Percentiles rank a stretch among this genome's conserved stretches.
Conservation (phyloP, 768 basidiomycete genomes). For the Hericium rajendrae region DNA sequence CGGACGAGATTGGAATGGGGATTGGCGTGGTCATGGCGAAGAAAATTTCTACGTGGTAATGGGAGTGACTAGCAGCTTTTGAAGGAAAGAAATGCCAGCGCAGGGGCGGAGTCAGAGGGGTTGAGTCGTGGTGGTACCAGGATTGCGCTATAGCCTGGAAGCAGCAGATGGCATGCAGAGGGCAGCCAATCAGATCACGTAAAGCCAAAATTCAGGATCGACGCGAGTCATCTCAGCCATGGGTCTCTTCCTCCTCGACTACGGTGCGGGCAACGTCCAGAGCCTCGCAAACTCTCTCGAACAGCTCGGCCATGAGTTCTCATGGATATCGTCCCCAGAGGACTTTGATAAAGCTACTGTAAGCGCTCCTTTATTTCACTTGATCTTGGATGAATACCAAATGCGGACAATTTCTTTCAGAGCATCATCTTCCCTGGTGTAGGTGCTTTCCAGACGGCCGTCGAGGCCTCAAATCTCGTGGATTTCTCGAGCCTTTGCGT, state of each 20-base stretch:
- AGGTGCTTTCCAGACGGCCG: constrained; percentile 85
- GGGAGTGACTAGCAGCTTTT: neutral
- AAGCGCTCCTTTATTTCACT: constrained; percentile 25
- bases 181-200: neutral
- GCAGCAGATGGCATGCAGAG: neutral
- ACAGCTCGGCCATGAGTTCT: constrained; percentile 75
- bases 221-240: neutral
- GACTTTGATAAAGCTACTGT: constrained; percentile 90
- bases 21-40: constrained; percentile 40
- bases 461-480: constrained; percentile 61
- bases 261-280: constrained; percentile 92
- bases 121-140: neutral
- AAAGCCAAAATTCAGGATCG: neutral
- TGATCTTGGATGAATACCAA: constrained; percentile 9
- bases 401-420: constrained; percentile 31
- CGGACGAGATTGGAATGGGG: constrained; percentile 27
- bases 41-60: neutral
- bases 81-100: neutral
- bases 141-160: neutral
- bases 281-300: constrained; percentile 88
- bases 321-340: constrained; percentile 73
- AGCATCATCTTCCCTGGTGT: constrained; percentile 96
- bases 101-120: neutral
- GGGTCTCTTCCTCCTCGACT: constrained; percentile 81
- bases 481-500: constrained; percentile 71